These are phyloP conservation scores for Hypoxylon sp. DNA, from an alignment of 2,329 filamentous ascomycete genomes.

Conservation along the genomic window DNA sequence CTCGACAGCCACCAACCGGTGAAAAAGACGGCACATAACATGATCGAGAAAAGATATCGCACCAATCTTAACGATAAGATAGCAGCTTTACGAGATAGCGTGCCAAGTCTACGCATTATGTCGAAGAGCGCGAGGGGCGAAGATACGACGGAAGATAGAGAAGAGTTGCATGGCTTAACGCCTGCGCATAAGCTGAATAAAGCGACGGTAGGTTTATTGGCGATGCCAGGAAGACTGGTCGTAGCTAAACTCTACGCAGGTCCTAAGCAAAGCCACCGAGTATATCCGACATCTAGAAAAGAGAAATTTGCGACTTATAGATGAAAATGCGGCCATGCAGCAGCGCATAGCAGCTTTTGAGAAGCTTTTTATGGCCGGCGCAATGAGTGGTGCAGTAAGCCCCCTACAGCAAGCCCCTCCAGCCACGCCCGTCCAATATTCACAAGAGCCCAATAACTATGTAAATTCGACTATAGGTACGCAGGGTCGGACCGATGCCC, in stretches of 20 bases:
- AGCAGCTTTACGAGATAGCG: conserved; percentile 88
- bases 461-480: conserved; percentile 59
- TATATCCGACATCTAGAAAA: conserved; percentile 96
- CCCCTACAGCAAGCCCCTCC: conserved; percentile 62
- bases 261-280: conserved; percentile 94
- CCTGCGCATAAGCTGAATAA: conserved; percentile 97
- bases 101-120: conserved; percentile 89
- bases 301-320: conserved; percentile 82
- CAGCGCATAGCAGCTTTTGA: conserved; percentile 79
- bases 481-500: conserved; percentile 57
- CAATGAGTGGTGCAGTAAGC: conserved; percentile 72
- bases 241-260: conserved; percentile 55
- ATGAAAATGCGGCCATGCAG: conserved; percentile 85
- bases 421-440: conserved; percentile 65
- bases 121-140: conserved; percentile 76
- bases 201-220: conserved; percentile 73
- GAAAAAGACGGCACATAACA: conserved; percentile 97
- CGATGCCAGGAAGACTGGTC: conserved; percentile 1
- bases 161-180: conserved; percentile 83
- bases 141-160: conserved; percentile 78
- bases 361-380: conserved; percentile 82
- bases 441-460: conserved; percentile 57
- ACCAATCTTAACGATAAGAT: conserved; percentile 99
- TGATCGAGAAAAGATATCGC: conserved; percentile 97
- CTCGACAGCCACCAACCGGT: conserved; percentile 66